phyloP scores from a whole-genome alignment of 1,284 basidiomycete genomes.

The Taiwanofungus camphoratus region DNA sequence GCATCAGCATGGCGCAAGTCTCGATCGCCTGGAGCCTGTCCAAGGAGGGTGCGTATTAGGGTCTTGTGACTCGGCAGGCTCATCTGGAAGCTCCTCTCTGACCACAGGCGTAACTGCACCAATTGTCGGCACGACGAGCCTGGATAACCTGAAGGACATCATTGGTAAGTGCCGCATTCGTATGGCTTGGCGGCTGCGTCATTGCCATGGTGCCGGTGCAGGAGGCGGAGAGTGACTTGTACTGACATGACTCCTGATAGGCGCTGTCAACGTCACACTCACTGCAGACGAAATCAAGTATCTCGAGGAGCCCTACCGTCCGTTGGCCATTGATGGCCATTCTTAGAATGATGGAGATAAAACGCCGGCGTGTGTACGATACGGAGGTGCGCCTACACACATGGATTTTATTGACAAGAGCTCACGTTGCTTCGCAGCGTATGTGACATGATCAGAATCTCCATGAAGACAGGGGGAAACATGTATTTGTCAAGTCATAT shows the following conservation, averaged over 20 bases:
- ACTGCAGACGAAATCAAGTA: constrained; percentile 18
- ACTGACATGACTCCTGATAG: constrained; percentile 12
- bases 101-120: constrained; percentile 31
- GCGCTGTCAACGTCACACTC: constrained; percentile 18
- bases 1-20: constrained; percentile 34
- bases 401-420: too few species aligned
- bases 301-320: constrained; percentile 19
- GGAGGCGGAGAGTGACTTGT: too few species aligned
- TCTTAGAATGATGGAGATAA: too few species aligned
- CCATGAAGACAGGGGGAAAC: too few species aligned
- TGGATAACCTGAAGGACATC: constrained; percentile 29
- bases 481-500: too few species aligned
- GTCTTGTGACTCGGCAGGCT: neutral
- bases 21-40: constrained; percentile 31
- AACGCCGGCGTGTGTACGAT: too few species aligned
- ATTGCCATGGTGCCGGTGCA: too few species aligned
- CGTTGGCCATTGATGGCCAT: constrained; percentile 1
- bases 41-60: constrained; percentile 20
- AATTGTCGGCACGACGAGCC: constrained; percentile 34
- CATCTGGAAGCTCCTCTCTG: constrained; percentile 3
- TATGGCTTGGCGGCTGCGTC: neutral
- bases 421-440: too few species aligned
- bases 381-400: too few species aligned
- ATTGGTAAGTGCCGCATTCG: constrained; percentile 15
- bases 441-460: too few species aligned